Percentiles rank a stretch among this genome's conserved stretches.
These are phyloP conservation scores for Microsporum ferrugineum DNA, from an alignment of 2,329 filamentous ascomycete genomes.

Conservation along the genomic window DNA sequence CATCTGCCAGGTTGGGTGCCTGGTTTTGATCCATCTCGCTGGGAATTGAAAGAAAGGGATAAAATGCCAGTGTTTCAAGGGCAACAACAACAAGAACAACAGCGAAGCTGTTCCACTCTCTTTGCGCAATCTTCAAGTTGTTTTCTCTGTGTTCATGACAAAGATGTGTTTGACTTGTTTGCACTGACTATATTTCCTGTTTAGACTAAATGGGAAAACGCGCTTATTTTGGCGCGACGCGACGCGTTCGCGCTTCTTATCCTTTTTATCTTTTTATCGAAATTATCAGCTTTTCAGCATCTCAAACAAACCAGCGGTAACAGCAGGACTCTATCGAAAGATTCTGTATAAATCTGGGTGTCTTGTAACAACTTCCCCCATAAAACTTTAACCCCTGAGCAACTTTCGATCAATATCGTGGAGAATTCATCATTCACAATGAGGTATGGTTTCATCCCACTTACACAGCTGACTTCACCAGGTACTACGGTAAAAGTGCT, in stretches of 20 bases:
- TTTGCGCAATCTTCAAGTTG: neutral
- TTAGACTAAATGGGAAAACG: slow-evolving; percentile 26
- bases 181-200: slow-evolving; percentile 18
- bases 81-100: too few relatives aligned
- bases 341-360: too few relatives aligned
- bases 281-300: neutral
- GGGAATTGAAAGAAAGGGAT: too few relatives aligned
- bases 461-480: neutral
- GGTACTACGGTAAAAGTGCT: neutral
- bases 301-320: neutral
- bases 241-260: neutral
- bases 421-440: neutral
- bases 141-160: neutral
- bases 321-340: neutral
- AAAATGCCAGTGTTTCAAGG: too few relatives aligned
- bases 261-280: neutral
- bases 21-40: neutral
- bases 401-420: neutral
- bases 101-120: neutral
- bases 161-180: slow-evolving; percentile 21
- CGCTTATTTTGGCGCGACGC: slow-evolving; percentile 13
- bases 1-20: neutral
- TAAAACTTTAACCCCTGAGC: neutral
- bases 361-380: too few relatives aligned
- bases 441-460: slow-evolving; percentile 4